Percentiles rank a stretch among this genome's conserved stretches.
Evolutionary conservation across 306 rosid genomes (phyloP).

Genomic region (Vachellia collinsii): DNA sequence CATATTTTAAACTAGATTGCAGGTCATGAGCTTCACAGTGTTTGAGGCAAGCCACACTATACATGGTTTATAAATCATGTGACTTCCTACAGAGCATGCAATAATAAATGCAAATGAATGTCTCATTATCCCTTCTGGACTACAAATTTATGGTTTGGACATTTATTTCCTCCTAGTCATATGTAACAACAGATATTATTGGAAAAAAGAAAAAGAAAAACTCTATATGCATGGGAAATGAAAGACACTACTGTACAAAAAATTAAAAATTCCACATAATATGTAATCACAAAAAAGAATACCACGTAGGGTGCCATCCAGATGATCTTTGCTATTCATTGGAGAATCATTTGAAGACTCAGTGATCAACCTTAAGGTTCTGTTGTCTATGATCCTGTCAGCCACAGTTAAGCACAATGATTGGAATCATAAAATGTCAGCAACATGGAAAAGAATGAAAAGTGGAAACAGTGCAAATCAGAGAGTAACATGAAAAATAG

Average conservation of each 20-base stretch:
- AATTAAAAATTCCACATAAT: constrained; percentile 24
- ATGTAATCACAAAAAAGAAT: constrained; percentile 37
- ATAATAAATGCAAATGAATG: constrained; percentile 34
- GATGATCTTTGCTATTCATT: constrained; percentile 52
- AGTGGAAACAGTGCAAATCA: constrained; percentile 6
- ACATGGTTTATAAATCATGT: not conserved
- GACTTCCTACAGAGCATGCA: constrained; percentile 7
- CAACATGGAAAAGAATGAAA: constrained; percentile 25
- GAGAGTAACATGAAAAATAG: constrained; percentile 23
- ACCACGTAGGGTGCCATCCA: constrained; percentile 83
- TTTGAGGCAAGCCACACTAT: not conserved
- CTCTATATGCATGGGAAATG: not conserved
- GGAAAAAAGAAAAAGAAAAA: not conserved
- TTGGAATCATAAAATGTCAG: constrained; percentile 33
- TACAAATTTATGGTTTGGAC: not conserved
- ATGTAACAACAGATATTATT: constrained; percentile 22
- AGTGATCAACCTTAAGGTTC: constrained; percentile 79
- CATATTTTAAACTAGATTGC: not conserved
- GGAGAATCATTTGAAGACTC: constrained; percentile 70
- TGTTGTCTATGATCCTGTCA: constrained; percentile 93
- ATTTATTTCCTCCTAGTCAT: constrained; percentile 29
- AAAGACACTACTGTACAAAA: constrained; percentile 10
- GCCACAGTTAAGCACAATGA: constrained; percentile 37
- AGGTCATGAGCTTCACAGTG: not conserved
- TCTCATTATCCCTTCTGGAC: constrained; percentile 13